Evolutionary conservation across 1,139 yeast genomes (phyloP).

Genomic region (Yamadazyma sp.): DNA sequence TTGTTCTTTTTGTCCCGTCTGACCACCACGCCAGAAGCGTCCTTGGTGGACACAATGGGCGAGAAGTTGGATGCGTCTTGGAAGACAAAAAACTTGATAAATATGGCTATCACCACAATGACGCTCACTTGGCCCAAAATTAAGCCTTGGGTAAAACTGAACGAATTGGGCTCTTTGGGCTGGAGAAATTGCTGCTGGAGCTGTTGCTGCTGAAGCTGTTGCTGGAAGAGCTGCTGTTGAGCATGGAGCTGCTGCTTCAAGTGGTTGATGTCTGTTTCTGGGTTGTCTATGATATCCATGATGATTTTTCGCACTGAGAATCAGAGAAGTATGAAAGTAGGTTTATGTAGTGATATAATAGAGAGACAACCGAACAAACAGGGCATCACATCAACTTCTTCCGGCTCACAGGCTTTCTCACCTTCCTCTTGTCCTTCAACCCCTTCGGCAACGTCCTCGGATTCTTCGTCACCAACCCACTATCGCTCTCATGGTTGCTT

Average conservation of each 20-base stretch:
- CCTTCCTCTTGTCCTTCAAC: constrained; percentile 9
- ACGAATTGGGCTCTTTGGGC: constrained; percentile 28
- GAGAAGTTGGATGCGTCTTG: constrained; percentile 59
- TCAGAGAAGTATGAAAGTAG: not conserved
- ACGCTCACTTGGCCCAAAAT: constrained; percentile 84
- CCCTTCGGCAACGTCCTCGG: constrained; percentile 12
- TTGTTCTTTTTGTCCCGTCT: constrained; percentile 26
- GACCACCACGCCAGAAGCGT: constrained; percentile 40
- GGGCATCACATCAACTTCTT: constrained; percentile 7
- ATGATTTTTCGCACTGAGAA: not conserved
- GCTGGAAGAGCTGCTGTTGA: constrained; percentile 36
- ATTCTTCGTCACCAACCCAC: constrained; percentile 12
- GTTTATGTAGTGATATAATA: not conserved
- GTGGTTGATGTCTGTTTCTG: no score
- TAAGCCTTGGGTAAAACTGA: constrained; percentile 80
- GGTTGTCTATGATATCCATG: not conserved
- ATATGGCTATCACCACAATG: constrained; percentile 66
- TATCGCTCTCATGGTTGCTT: constrained; percentile 18
- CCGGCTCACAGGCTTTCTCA: constrained; percentile 19
- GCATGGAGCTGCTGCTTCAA: constrained; percentile 30
- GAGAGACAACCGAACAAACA: not conserved
- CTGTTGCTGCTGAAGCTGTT: constrained; percentile 39
- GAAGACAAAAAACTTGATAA: constrained; percentile 85
- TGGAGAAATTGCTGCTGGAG: constrained; percentile 28
- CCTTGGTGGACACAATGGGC: constrained; percentile 30